A percentile compares a stretch with the other conserved stretches of the same genome.
Evolutionary conservation across 306 rosid genomes (phyloP).

Genomic region (Dryas drummondii): DNA sequence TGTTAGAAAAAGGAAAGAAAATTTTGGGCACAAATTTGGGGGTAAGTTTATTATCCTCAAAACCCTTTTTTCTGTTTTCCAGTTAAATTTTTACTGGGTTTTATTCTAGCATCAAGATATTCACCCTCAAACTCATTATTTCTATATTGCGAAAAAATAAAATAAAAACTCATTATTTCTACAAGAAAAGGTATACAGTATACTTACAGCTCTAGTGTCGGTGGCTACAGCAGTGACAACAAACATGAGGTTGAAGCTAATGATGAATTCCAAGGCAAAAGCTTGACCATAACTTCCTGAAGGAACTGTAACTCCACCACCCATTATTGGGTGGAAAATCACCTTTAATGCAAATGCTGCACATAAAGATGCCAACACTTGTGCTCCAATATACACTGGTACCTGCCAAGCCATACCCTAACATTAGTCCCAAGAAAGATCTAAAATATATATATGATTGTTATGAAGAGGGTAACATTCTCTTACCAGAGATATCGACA

Average conservation of each 20-base stretch:
- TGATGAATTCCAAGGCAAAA: slow-evolving; percentile 75
- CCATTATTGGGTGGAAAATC: slow-evolving; percentile 68
- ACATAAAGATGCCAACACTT: slow-evolving; percentile 63
- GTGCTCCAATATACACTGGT: slow-evolving; percentile 77
- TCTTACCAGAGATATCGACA: no score
- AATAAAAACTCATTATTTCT: neutral
- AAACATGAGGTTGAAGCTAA: slow-evolving; percentile 87
- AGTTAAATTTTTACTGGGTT: no score
- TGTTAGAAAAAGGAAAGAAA: neutral
- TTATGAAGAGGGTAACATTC: no score
- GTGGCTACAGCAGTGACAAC: slow-evolving; percentile 94
- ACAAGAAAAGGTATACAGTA: neutral
- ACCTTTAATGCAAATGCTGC: slow-evolving; percentile 69
- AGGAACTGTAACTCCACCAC: slow-evolving; percentile 86
- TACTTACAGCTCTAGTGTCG: slow-evolving; percentile 79
- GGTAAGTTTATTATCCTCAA: no score
- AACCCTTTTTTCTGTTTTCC: no score
- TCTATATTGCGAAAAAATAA: no score
- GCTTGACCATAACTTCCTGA: slow-evolving; percentile 66
- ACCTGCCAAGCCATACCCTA: slow-evolving; percentile 40
- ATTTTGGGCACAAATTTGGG: no score
- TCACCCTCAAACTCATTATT: no score
- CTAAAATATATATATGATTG: no score
- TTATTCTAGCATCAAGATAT: no score
- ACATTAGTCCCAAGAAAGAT: no score